Percentiles rank a stretch among this genome's conserved stretches.
Conservation (phyloP, 108 stramenopile genomes). For the Cyclotella baltica region DNA sequence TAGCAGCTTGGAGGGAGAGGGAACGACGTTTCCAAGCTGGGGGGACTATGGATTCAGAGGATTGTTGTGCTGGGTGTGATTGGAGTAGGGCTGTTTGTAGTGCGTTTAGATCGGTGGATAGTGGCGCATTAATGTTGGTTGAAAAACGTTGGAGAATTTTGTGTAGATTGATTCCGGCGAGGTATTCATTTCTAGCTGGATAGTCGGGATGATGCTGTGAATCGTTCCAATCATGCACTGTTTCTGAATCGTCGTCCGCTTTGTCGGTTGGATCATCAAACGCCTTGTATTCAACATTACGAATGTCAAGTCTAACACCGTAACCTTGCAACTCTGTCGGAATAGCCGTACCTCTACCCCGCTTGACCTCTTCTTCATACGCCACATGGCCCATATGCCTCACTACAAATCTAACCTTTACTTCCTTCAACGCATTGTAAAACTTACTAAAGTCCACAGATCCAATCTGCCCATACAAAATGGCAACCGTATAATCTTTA, state of each 20-base stretch:
- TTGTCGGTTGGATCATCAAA: constrained; percentile 69
- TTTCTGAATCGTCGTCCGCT: constrained; percentile 18
- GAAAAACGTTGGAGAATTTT: constrained; percentile 29
- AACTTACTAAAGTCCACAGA: constrained; percentile 62
- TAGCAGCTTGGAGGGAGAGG: constrained; percentile 81
- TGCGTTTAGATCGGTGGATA: constrained; percentile 33
- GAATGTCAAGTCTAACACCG: constrained; percentile 90
- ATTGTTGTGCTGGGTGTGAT: constrained; percentile 53
- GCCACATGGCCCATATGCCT: constrained; percentile 72
- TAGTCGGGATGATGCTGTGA: constrained; percentile 38
- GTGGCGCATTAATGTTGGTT: constrained; percentile 16
- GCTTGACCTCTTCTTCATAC: constrained; percentile 55
- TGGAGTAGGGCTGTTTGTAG: constrained; percentile 53
- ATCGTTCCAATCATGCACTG: constrained; percentile 45
- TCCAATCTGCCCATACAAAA: constrained; percentile 79
- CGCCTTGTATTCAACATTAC: constrained; percentile 89
- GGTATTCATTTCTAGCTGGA: constrained; percentile 50
- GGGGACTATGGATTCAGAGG: constrained; percentile 68
- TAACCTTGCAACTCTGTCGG: constrained; percentile 81
- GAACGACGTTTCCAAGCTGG: constrained; percentile 84
- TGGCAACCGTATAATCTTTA: constrained; percentile 43
- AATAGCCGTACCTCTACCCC: constrained; percentile 19
- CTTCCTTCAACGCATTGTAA: constrained; percentile 53
- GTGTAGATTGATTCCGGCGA: constrained; percentile 51
- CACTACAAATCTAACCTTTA: constrained; percentile 65